Evolutionary conservation across 2,329 filamentous ascomycete species (phyloP).

Genomic region (Xylariomycetidae sp.): DNA sequence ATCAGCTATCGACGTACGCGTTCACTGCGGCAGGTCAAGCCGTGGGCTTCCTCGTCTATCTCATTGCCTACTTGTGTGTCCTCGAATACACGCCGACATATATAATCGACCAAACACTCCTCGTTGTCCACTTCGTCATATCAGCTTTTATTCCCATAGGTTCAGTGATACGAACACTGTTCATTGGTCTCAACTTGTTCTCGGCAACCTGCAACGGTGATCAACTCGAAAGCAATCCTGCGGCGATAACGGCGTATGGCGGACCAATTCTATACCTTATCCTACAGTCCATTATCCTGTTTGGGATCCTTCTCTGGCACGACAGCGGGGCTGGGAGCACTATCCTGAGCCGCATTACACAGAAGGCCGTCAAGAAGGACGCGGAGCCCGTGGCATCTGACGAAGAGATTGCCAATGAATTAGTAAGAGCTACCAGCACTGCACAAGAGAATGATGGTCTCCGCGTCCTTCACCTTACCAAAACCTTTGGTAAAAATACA

Average conservation of each 20-base stretch:
- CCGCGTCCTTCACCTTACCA: conserved; percentile 74
- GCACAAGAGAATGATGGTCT: conserved; percentile 56
- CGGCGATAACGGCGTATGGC: conserved; percentile 69
- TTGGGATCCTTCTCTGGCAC: conserved; percentile 70
- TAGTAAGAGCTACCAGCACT: conserved; percentile 55
- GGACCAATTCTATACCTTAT: conserved; percentile 81
- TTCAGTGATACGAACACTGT: conserved; percentile 68
- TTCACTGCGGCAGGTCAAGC: conserved; percentile 75
- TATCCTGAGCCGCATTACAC: conserved; percentile 33
- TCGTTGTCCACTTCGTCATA: conserved; percentile 71
- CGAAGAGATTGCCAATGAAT: conserved; percentile 61
- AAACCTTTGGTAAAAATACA: conserved; percentile 68
- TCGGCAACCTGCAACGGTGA: conserved; percentile 68
- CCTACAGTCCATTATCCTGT: conserved; percentile 66
- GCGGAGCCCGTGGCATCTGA: conserved; percentile 36
- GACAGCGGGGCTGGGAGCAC: conserved; percentile 67
- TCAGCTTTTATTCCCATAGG: conserved; percentile 72
- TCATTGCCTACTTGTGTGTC: conserved; percentile 67
- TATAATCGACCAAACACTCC: conserved; percentile 61
- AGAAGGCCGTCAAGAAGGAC: conserved; percentile 18
- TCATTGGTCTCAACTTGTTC: conserved; percentile 79
- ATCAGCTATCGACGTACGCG: conserved; percentile 79
- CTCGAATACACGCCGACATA: conserved; percentile 70
- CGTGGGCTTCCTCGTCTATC: conserved; percentile 64
- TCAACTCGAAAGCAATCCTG: conserved; percentile 62